Evolutionary conservation across 495 filamentous ascomycete species (phyloP).

Genomic region (Hypoxylon lienhwacheense): DNA sequence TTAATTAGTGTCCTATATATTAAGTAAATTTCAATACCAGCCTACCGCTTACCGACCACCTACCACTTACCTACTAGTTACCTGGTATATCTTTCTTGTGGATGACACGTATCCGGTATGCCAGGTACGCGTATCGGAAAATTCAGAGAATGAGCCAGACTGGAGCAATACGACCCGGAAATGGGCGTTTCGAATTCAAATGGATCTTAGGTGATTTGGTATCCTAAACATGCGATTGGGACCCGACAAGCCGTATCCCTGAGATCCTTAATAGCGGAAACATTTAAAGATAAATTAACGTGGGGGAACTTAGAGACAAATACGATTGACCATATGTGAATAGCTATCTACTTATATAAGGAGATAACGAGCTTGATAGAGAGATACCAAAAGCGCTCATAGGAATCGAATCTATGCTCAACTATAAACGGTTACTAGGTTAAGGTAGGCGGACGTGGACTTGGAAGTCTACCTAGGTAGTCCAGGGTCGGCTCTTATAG

Average conservation of each 20-base stretch:
- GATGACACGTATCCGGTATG: too few relatives aligned
- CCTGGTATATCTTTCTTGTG: too few relatives aligned
- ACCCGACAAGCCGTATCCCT: neutral
- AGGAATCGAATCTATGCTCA: too few relatives aligned
- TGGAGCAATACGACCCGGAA: neutral
- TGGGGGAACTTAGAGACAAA: slow-evolving; percentile 7
- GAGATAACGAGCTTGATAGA: too few relatives aligned
- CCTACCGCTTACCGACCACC: too few relatives aligned
- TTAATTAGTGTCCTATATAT: slow-evolving; percentile 10
- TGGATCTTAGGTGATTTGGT: neutral
- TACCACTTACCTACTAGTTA: too few relatives aligned
- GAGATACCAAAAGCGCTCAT: too few relatives aligned
- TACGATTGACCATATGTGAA: slow-evolving; percentile 7
- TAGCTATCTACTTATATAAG: too few relatives aligned
- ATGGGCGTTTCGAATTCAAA: slow-evolving; percentile 7
- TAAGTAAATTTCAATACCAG: slow-evolving; percentile 2
- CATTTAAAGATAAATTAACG: slow-evolving; percentile 14
- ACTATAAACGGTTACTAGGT: too few relatives aligned
- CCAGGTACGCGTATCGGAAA: neutral
- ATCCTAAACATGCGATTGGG: slow-evolving; percentile 1
- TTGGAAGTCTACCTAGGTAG: too few relatives aligned
- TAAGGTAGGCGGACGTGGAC: too few relatives aligned
- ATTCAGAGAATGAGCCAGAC: slow-evolving; percentile 6
- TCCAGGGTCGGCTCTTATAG: too few relatives aligned
- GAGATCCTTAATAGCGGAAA: slow-evolving; percentile 19